Evolutionary conservation across 495 filamentous ascomycete species (phyloP).

Genomic region (Penicillium angulare): DNA sequence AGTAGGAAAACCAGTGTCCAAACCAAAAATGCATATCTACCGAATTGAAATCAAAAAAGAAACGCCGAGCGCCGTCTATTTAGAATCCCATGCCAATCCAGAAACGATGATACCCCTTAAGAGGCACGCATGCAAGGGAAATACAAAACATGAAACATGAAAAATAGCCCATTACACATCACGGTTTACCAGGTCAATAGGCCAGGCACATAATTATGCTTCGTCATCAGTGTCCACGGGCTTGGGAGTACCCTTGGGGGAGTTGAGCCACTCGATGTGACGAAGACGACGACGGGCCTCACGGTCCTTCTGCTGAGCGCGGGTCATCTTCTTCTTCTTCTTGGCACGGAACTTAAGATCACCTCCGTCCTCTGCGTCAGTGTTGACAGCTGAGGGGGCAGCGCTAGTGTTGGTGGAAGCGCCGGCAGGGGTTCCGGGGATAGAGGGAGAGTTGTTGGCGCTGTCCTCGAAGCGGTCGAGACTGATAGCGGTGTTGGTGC

Average conservation of each 20-base stretch:
- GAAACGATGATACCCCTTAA: conserved; percentile 3
- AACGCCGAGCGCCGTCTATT: conserved; percentile 29
- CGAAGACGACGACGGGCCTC: conserved; percentile 84
- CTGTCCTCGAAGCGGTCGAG: conserved; percentile 85
- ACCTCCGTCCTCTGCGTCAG: conserved; percentile 74
- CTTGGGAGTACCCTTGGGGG: conserved; percentile 73
- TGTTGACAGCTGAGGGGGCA: conserved; percentile 74
- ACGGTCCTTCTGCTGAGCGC: conserved; percentile 89
- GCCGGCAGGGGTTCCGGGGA: conserved; percentile 51
- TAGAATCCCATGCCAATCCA: conserved; percentile 24
- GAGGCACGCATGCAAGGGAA: conserved; percentile 21
- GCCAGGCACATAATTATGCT: conserved; percentile 38
- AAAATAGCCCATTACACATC: conserved; percentile 25
- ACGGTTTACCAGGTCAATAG: conserved; percentile 12
- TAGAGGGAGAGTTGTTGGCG: conserved; percentile 56
- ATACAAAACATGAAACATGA: conserved; percentile 1
- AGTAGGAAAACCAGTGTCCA: not conserved
- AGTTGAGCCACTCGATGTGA: conserved; percentile 78
- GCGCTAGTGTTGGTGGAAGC: conserved; percentile 57
- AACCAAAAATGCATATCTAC: conserved; percentile 21
- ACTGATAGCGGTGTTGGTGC: conserved; percentile 69
- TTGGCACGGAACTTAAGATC: conserved; percentile 90
- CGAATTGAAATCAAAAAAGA: conserved; percentile 4
- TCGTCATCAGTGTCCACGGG: conserved; percentile 80
- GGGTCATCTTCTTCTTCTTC: conserved; percentile 99